These are phyloP conservation scores for Phaseolus lunatus DNA, from an alignment of 306 rosid species.

Conservation along the genomic window DNA sequence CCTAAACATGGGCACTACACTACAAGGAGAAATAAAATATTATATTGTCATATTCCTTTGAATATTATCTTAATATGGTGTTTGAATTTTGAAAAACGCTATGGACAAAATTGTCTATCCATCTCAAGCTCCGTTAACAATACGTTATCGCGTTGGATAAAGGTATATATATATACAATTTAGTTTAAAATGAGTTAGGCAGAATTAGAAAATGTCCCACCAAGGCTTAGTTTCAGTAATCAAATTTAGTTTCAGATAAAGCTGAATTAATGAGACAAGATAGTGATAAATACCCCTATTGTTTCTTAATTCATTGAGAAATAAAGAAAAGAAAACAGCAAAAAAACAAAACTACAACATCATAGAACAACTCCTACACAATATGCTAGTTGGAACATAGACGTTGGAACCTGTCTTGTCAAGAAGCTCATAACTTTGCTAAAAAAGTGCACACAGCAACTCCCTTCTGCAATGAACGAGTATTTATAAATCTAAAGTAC, in stretches of 20 bases:
- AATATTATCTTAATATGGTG: no score
- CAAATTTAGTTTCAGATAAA: not conserved
- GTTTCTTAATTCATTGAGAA: not conserved
- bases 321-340: no score
- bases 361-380: not conserved
- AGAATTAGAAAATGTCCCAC: no score
- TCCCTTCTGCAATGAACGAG: not conserved
- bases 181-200: no score
- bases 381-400: no score
- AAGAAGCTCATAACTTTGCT: not conserved
- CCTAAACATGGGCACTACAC: no score
- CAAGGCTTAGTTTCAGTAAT: not conserved
- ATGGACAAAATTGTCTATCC: not conserved
- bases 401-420: not conserved
- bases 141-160: not conserved
- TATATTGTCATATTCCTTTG: no score
- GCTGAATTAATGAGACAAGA: not conserved
- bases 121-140: not conserved
- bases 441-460: not conserved
- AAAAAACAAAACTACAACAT: not conserved
- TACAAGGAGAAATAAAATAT: no score
- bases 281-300: no score
- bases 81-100: not conserved
- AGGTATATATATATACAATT: no score
- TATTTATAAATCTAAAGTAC: no score